Base-by-base conservation (phyloP, 345 rosid genomes). In the Citrus glauca region DNA sequence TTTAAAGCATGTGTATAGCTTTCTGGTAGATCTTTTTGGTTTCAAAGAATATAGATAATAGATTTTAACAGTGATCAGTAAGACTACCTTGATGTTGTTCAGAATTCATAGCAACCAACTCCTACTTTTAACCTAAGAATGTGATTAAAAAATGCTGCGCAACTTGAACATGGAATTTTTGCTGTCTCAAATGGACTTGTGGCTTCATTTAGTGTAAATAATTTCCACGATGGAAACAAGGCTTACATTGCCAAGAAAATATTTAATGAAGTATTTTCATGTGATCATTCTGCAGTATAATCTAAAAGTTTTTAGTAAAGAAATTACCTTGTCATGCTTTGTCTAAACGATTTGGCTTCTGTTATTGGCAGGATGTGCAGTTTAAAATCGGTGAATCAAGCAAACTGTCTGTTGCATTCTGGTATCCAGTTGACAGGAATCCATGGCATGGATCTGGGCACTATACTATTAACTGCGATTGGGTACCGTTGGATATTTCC, bases 401-500 rank as follows among this genome's bases (percentile, higher is more conserved):
- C 86, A 91, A 91, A 84, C 89, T 94, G 91, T 84, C 98, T 8
- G 97, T 82, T 62, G 98, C 95, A 79, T 92, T 92, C 88, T 94
- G 99, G 99, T 96, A 94, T 84, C 98, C 99, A 16, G 88, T 82
- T 24, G 91, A 89, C 8, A 89, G 90, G 81, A 90, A 85, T 32
- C 84, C 92, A 10, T 96, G 99, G 99, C 93, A 89, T 48, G 93
- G 94, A 65, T 91, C 98, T 13, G 94, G 90, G 27, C 99, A 96
- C 83, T 96, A 89, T 80, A 81, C 95, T n/a, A 83, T 92, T 64
- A 86, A 86, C 86, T 96, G 99, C 66, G 92, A 91, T 69, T 96
- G 99, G 99, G 80, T 88, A 28, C 83, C 89, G 4, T 55, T 96
- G 84, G 97, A 94, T 61, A 82, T 92, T 71, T 78, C 93, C 59